Conservation (phyloP, 306 rosid genomes). For the Lotus japonicus region DNA sequence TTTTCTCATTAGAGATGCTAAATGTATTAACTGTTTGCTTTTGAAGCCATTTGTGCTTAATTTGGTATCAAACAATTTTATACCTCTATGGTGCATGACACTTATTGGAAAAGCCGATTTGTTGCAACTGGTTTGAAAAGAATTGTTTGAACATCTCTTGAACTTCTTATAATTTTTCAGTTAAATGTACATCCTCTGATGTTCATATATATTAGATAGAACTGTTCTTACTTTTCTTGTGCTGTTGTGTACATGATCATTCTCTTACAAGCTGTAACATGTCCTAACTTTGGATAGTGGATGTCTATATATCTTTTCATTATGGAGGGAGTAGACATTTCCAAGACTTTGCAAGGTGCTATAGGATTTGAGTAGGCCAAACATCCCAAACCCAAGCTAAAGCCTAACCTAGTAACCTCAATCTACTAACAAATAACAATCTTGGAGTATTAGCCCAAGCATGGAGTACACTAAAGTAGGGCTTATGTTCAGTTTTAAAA, state of each 20-base stretch:
- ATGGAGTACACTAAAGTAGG: not conserved
- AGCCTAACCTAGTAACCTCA: slow-evolving; percentile 7
- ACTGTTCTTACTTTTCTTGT: not conserved
- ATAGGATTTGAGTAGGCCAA: not conserved
- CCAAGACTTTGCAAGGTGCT: not conserved
- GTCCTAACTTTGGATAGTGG: not conserved
- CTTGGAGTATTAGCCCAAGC: not conserved
- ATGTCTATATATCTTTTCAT: not conserved
- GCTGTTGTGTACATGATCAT: slow-evolving; percentile 2
- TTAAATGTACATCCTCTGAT: not conserved
- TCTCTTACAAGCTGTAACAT: not conserved
- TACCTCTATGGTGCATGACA: not conserved
- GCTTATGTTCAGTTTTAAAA: not conserved
- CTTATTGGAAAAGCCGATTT: not conserved
- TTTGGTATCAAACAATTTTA: not conserved
- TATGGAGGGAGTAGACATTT: not conserved
- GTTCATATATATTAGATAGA: not conserved
- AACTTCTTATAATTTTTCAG: not conserved
- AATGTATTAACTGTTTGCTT: slow-evolving; percentile 14
- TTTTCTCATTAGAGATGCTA: not conserved
- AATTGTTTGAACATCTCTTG: slow-evolving; percentile 5
- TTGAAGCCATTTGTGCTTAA: slow-evolving; percentile 1
- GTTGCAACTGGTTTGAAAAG: not conserved
- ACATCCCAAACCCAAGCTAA: slow-evolving; percentile 3
- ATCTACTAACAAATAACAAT: not conserved